Evolutionary conservation across 2,329 filamentous ascomycete species (phyloP).

Genomic region (Graphilbum ipis-grandicollis): DNA sequence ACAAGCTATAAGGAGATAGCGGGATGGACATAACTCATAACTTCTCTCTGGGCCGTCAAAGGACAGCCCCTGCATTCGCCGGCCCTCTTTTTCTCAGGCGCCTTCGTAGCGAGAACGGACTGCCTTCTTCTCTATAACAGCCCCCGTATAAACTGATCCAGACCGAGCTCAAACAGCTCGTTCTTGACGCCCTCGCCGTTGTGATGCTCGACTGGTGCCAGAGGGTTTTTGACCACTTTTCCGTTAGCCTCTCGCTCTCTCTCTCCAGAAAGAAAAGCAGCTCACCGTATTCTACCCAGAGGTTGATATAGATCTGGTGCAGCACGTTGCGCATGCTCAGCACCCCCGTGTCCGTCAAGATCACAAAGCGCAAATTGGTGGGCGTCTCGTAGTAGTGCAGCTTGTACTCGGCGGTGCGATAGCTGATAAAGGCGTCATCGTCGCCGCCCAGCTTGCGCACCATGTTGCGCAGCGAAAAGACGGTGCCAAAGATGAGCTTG

Average conservation of each 20-base stretch:
- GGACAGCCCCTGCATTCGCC: too few relatives aligned
- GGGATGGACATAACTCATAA: too few relatives aligned
- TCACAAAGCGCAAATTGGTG: constrained; percentile 86
- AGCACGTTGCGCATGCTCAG: constrained; percentile 85
- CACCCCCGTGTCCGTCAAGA: constrained; percentile 81
- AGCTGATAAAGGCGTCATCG: constrained; percentile 89
- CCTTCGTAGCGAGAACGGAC: too few relatives aligned
- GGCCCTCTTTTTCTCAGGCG: too few relatives aligned
- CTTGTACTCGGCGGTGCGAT: constrained; percentile 88
- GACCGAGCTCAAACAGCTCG: constrained; percentile 51
- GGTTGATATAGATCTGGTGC: constrained; percentile 96
- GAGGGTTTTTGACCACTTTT: constrained; percentile 53
- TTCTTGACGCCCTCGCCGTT: constrained; percentile 53
- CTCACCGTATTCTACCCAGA: constrained; percentile 88
- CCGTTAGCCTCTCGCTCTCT: too few relatives aligned
- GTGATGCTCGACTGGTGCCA: constrained; percentile 51
- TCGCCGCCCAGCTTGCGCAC: constrained; percentile 84
- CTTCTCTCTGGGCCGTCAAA: too few relatives aligned
- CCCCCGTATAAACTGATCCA: constrained; percentile 63
- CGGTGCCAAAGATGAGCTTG: constrained; percentile 91
- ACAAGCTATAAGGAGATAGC: too few relatives aligned
- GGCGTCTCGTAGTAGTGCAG: constrained; percentile 98
- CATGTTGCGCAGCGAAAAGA: constrained; percentile 95
- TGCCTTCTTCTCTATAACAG: constrained; percentile 31
- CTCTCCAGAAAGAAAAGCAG: constrained; percentile 6